These are phyloP conservation scores for Lizonia empirigonia DNA, from an alignment of 2,329 filamentous ascomycete species.

Conservation along the genomic window DNA sequence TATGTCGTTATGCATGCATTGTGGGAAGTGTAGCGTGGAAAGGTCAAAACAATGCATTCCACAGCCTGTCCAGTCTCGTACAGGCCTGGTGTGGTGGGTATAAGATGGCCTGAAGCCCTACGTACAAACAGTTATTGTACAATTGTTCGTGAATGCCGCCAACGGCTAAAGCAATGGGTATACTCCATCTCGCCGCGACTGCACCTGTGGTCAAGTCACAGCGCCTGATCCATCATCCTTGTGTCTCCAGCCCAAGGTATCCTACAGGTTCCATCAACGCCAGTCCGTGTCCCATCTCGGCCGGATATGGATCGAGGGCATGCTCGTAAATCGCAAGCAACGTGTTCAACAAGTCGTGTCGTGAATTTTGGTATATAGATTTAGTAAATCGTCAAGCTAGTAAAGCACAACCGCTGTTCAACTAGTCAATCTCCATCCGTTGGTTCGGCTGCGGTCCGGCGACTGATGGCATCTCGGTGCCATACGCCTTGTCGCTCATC, in stretches of 20 bases:
- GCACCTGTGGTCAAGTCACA: neutral
- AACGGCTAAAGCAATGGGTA: slow-evolving; percentile 11
- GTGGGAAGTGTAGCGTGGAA: neutral
- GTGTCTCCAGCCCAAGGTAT: slow-evolving; percentile 9
- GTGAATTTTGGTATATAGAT: slow-evolving; percentile 18
- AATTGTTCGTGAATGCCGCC: slow-evolving; percentile 19
- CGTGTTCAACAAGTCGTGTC: slow-evolving; percentile 29
- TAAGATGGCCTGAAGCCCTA: slow-evolving; percentile 18
- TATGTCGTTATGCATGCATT: slow-evolving; percentile 1
- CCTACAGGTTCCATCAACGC: slow-evolving; percentile 30
- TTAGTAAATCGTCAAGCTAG: slow-evolving; percentile 6
- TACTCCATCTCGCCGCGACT: neutral
- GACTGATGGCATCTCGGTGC: slow-evolving; percentile 56
- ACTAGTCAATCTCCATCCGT: slow-evolving; percentile 51
- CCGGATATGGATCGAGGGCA: slow-evolving; percentile 31
- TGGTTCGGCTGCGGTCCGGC: slow-evolving; percentile 52
- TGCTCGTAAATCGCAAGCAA: slow-evolving; percentile 36
- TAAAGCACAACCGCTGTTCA: slow-evolving; percentile 1
- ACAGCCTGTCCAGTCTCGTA: slow-evolving; percentile 20
- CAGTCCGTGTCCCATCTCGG: slow-evolving; percentile 27
- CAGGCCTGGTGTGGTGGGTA: slow-evolving; percentile 30
- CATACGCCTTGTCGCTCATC: slow-evolving; percentile 56
- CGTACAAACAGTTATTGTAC: slow-evolving; percentile 22
- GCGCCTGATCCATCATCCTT: neutral
- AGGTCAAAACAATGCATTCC: slow-evolving; percentile 10